Percentiles rank a stretch among this genome's conserved stretches.
These are phyloP conservation scores for Leccinum pellstonianum DNA, from an alignment of 768 basidiomycete species.

Conservation along the genomic window DNA sequence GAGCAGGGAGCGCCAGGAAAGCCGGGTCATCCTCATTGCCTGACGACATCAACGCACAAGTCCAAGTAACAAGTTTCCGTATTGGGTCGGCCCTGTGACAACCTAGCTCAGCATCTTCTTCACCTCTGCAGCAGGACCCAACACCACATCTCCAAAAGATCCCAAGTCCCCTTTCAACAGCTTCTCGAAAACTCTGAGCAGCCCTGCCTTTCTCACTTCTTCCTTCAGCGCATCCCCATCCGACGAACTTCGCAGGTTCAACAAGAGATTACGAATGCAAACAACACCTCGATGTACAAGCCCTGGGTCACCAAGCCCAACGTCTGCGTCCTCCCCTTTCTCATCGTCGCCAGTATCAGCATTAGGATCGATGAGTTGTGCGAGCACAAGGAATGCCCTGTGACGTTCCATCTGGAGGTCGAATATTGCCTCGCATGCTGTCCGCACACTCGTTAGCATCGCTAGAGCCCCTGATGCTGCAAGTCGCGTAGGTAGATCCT, in stretches of 20 bases:
- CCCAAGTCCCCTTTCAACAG: constrained; percentile 45
- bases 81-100: not conserved
- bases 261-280: constrained; percentile 65
- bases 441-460: constrained; percentile 61
- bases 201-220: constrained; percentile 52
- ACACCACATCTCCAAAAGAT: constrained; percentile 37
- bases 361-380: constrained; percentile 64
- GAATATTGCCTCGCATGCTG: constrained; percentile 60
- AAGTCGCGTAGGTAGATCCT: constrained; percentile 79
- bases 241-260: constrained; percentile 41
- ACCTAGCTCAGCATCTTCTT: constrained; percentile 38
- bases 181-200: constrained; percentile 51
- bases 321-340: constrained; percentile 37
- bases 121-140: constrained; percentile 51
- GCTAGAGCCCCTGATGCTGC: constrained; percentile 94
- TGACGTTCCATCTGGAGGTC: constrained; percentile 64
- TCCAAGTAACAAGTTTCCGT: not conserved
- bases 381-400: constrained; percentile 63
- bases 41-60: constrained; percentile 12
- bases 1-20: constrained; percentile 42
- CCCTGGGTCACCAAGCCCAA: constrained; percentile 44
- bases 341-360: constrained; percentile 35
- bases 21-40: constrained; percentile 23
- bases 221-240: constrained; percentile 44
- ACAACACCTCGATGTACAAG: constrained; percentile 77